Evolutionary conservation across 305 asterid genomes (phyloP), one percentile per base, ranked within the genome.

Genomic region (Ilex paraguariensis): DNA sequence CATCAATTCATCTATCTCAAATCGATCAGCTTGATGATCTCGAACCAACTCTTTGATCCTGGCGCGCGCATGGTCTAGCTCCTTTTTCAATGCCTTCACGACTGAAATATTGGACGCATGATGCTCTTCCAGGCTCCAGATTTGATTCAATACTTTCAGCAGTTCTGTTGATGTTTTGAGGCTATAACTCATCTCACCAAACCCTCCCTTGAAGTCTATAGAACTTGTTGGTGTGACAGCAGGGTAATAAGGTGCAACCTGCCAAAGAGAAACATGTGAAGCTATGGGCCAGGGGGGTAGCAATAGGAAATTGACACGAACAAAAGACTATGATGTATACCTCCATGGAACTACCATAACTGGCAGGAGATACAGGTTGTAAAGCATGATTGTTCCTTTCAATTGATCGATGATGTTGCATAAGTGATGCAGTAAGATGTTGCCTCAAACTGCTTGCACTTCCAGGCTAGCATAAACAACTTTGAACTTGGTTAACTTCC

Each of bases 41-140:
- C 83, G 70, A 31, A 79, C 73, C 70, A 90, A 67, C 51, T 67
- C 82, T 75, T 86, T 87, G 71, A 86, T 71, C 67, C 79, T 85
- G 58, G 82, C 58, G 1, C 93, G 97, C 8, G 95, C 80, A 13
- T 79, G 80, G 44, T 81, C 86, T 10, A 93, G 70, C 65, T 93
- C 99, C 61, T 83, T 86, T 66, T 87, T 90, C 66, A 93, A 50
- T 32, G 86, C 82, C 71, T 79, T 86, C 70, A 90, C 79, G 3
- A 90, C 85, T 53, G 91, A 67, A 61, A 83, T 77, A 73, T 82
- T 85, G 49, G 98, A 73, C 4, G 79, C 73, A 13, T 92, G 98
- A 61, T 90, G 97, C 79, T 90, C 98, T 87, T 92, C 98, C 28
- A 92, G 86, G 75, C 83, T 76, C 98, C 98, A 92, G 21, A 92